Evolutionary conservation across 192 early-diverging fungal species (phyloP), one percentile per base, ranked within the genome.

Genomic region (Paraglomus occultum): DNA sequence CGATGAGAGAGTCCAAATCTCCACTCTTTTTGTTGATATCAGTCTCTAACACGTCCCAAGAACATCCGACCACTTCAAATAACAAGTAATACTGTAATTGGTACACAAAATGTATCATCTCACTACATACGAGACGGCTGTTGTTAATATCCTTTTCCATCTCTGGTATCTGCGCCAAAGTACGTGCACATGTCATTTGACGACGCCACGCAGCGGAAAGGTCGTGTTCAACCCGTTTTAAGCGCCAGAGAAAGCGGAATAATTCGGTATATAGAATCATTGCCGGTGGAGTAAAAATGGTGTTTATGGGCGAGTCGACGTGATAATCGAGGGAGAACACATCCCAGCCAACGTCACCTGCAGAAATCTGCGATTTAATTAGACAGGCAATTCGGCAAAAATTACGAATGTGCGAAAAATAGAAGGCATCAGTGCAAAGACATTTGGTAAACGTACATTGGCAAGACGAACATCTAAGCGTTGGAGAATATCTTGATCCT

Each of bases 71-170:
- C 8, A 90, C 90, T 76, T 97, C 95, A 77, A 96, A 95, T 49
- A 92, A 79, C 38, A 94, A 88, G 74, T 94, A 97, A 74, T 94
- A 92, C 76, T 97, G 94, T 53, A 99, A 78, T 74, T 99, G 95
- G 70, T 91, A 85, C 49, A 94, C 84, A 77, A 95, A 97, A 77
- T 98, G 96, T 51, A 91, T 87, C 96, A 98, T 98, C 75, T 95
- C 87, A 15, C 82, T 83, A 73, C 89, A 85, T 11, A 85, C 80
- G 49, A 92, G 77, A 50, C 87, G 80, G 67, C 89, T 85, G 23
- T 81, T 70, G 39, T 92, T 92, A 48, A 94, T 73, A 14, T 89
- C 87, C 51, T 77, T 82, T 42, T 75, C 74, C 51, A 89, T 69
- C 31, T 79, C 84, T 81, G 20, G 14, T 44, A 84, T 78, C 6